phyloP scores from a whole-genome alignment of 768 basidiomycete genomes.

The Tricholomella constricta region DNA sequence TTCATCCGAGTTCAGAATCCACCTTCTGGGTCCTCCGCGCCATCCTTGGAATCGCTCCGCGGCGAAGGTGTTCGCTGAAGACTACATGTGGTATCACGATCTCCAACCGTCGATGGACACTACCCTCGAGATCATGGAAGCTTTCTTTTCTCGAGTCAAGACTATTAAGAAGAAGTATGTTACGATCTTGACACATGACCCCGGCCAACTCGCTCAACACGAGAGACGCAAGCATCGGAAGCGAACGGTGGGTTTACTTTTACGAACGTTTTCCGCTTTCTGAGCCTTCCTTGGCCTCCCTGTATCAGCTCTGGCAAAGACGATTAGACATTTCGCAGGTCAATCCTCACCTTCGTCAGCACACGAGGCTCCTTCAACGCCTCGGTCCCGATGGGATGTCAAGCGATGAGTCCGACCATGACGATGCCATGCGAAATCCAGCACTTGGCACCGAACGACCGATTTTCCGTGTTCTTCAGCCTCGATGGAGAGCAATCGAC shows the following conservation, averaged over 20 bases:
- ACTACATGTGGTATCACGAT: neutral
- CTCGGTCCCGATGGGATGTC: too few relatives aligned
- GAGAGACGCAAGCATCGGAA: too few relatives aligned
- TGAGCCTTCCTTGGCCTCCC: too few relatives aligned
- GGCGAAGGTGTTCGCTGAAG: neutral
- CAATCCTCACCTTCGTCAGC: too few relatives aligned
- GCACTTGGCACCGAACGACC: neutral
- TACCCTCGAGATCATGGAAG: neutral
- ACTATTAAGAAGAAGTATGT: neutral
- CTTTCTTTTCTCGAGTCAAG: neutral
- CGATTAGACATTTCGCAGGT: too few relatives aligned
- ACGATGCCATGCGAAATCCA: neutral
- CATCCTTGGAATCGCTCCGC: neutral
- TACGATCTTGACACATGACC: neutral
- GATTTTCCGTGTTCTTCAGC: slow-evolving; percentile 10
- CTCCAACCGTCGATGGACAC: neutral
- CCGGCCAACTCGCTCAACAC: neutral
- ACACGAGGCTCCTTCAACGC: too few relatives aligned
- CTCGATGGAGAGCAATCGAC: slow-evolving; percentile 15
- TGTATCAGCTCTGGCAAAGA: too few relatives aligned
- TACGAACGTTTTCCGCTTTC: too few relatives aligned
- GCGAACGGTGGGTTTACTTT: too few relatives aligned
- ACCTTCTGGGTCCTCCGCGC: neutral
- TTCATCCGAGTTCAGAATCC: neutral
- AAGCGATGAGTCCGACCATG: slow-evolving; percentile 22